Percentiles rank a stretch among this genome's conserved stretches.
phyloP scores from a whole-genome alignment of 2,329 filamentous ascomycete genomes.

The Colletotrichum horii region DNA sequence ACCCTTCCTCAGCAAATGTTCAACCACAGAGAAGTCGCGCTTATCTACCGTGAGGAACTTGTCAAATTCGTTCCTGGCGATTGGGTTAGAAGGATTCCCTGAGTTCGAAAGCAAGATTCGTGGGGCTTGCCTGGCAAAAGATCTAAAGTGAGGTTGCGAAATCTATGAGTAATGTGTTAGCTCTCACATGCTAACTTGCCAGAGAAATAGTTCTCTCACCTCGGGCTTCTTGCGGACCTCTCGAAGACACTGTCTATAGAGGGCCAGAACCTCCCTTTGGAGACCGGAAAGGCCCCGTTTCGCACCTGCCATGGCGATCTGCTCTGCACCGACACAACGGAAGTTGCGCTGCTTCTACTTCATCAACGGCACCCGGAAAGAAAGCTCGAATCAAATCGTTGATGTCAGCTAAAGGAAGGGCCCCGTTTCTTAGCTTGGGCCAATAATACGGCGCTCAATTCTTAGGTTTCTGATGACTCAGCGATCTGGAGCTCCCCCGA shows the following conservation, averaged over 20 bases:
- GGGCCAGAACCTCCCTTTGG: conserved; percentile 84
- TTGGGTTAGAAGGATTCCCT: not conserved
- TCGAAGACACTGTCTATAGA: conserved; percentile 87
- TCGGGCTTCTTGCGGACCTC: conserved; percentile 80
- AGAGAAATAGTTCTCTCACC: conserved; percentile 46
- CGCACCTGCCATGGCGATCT: conserved; percentile 7
- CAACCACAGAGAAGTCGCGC: conserved; percentile 85
- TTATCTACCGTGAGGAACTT: conserved; percentile 74
- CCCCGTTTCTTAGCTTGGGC: not conserved
- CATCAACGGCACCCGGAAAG: not conserved
- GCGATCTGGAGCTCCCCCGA: not conserved
- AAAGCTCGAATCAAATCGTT: conserved; percentile 6
- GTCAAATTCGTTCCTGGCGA: conserved; percentile 73
- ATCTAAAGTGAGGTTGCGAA: conserved; percentile 65
- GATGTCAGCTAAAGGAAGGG: not conserved
- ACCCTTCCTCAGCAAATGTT: conserved; percentile 84
- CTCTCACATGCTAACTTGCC: not conserved
- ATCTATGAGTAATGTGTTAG: conserved; percentile 42
- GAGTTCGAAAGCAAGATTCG: not conserved
- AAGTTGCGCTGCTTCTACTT: not conserved
- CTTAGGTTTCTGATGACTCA: not conserved
- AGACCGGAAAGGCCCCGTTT: conserved; percentile 72
- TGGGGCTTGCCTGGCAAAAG: conserved; percentile 63
- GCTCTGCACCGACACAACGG: not conserved
- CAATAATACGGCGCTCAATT: not conserved